These are phyloP conservation scores for Tetrapisispora fleetii DNA, from an alignment of 805 yeast species.

Conservation along the genomic window DNA sequence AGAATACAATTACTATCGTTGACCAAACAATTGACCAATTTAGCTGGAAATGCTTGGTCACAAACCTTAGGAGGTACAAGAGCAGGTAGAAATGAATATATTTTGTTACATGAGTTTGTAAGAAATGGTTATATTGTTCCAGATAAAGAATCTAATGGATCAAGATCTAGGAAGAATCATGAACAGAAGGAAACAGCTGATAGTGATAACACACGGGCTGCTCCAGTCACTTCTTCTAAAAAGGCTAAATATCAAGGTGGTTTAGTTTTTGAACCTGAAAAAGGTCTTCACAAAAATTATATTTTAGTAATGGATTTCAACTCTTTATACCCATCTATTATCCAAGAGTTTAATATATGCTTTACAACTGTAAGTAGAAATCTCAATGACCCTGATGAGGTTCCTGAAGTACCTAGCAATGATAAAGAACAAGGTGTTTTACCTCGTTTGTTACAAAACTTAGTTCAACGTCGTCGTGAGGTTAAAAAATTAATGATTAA, in stretches of 20 bases:
- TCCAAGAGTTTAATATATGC: conserved; percentile 94
- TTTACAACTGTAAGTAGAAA: conserved; percentile 86
- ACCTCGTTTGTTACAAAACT: conserved; percentile 70
- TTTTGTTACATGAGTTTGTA: conserved; percentile 83
- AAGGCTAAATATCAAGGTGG: conserved; percentile 86
- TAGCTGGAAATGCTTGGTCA: conserved; percentile 97
- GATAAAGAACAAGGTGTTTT: conserved; percentile 66
- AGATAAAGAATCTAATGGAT: conserved; percentile 51
- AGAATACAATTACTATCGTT: conserved; percentile 77
- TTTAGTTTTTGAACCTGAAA: conserved; percentile 91
- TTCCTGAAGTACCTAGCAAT: conserved; percentile 59
- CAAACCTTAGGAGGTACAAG: conserved; percentile 91
- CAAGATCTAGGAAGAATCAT: conserved; percentile 30
- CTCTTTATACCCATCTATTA: conserved; percentile 91
- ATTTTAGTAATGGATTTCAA: conserved; percentile 96
- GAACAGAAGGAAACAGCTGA: conserved; percentile 19
- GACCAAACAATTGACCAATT: conserved; percentile 80
- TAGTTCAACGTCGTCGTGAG: conserved; percentile 86
- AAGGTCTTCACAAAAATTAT: conserved; percentile 83
- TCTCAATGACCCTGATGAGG: conserved; percentile 41
- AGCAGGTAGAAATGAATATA: conserved; percentile 90
- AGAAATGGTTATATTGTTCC: conserved; percentile 77
- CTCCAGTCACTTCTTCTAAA: conserved; percentile 40
- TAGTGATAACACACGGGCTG: conserved; percentile 29
- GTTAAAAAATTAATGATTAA: conserved; percentile 79